These are phyloP conservation scores for Penstemon eatonii DNA, from an alignment of 257 asterid species.

Conservation along the genomic window DNA sequence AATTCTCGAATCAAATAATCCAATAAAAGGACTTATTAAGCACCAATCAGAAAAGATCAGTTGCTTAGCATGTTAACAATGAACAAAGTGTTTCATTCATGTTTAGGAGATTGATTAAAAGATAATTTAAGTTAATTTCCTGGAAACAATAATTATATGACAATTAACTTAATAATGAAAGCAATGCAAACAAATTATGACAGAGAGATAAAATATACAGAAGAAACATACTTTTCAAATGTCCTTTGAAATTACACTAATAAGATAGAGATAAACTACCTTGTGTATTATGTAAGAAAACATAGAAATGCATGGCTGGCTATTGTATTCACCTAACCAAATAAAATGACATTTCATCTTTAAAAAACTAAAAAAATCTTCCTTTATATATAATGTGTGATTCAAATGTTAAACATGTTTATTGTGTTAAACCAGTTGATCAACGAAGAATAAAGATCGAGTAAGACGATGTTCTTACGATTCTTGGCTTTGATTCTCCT, in stretches of 20 bases:
- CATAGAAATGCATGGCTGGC: constrained; percentile 34
- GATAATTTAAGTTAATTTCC: constrained; percentile 20
- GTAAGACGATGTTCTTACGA: constrained; percentile 26
- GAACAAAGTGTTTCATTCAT: neutral
- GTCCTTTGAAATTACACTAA: constrained; percentile 1
- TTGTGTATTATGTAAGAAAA: constrained; percentile 64
- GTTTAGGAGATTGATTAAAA: constrained; percentile 30
- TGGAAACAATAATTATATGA: constrained; percentile 8
- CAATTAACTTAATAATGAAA: constrained; percentile 23
- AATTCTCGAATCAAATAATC: neutral
- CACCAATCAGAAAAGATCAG: neutral
- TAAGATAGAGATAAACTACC: constrained; percentile 10
- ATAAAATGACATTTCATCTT: constrained; percentile 57
- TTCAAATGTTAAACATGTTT: neutral
- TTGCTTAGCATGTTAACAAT: constrained; percentile 18
- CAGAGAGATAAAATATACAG: constrained; percentile 21
- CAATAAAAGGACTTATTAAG: neutral
- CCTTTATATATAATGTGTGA: constrained; percentile 33
- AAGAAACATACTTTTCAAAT: constrained; percentile 38
- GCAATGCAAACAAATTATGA: neutral
- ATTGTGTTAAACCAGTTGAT: neutral
- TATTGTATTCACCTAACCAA: constrained; percentile 47
- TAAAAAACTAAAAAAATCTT: neutral
- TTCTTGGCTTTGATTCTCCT: constrained; percentile 33
- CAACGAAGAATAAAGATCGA: neutral